Evolutionary conservation across 1,284 basidiomycete species (phyloP).

Genomic region (Cryptococcus neoformans): DNA sequence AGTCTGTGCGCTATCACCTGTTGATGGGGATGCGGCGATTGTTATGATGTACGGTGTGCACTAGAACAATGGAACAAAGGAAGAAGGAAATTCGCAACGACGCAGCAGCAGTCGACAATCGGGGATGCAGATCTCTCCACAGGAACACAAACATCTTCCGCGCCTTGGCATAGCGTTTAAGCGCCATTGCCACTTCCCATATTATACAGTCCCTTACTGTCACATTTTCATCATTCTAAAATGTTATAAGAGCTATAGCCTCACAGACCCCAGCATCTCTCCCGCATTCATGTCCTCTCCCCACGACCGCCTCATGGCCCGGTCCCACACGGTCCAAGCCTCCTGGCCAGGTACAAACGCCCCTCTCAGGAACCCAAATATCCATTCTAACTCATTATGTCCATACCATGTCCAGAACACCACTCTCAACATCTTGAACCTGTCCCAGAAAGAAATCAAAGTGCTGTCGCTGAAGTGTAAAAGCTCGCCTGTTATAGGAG

Average conservation of each 20-base stretch:
- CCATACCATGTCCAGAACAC: constrained; percentile 40
- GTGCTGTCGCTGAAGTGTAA: constrained; percentile 11
- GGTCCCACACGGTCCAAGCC: constrained; percentile 54
- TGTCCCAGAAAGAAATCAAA: neutral
- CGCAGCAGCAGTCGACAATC: too few relatives aligned
- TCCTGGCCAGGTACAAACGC: constrained; percentile 54
- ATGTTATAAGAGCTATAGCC: neutral
- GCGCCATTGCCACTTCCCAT: too few relatives aligned
- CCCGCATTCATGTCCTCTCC: neutral
- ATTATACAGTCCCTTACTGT: too few relatives aligned
- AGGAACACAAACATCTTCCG: too few relatives aligned
- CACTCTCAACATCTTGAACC: constrained; percentile 10
- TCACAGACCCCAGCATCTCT: neutral
- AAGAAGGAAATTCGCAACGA: too few relatives aligned
- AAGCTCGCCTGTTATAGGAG: constrained; percentile 1
- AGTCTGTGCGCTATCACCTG: too few relatives aligned
- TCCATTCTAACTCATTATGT: constrained; percentile 47
- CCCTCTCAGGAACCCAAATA: constrained; percentile 50
- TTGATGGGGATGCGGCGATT: too few relatives aligned
- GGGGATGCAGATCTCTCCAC: too few relatives aligned
- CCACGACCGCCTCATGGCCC: constrained; percentile 17
- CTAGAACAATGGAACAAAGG: too few relatives aligned
- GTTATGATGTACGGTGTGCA: too few relatives aligned
- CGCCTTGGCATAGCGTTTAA: too few relatives aligned
- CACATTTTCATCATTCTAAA: too few relatives aligned